Evolutionary conservation across 2,329 filamentous ascomycete genomes (phyloP).

Genomic region (Karstenula rhodostoma): DNA sequence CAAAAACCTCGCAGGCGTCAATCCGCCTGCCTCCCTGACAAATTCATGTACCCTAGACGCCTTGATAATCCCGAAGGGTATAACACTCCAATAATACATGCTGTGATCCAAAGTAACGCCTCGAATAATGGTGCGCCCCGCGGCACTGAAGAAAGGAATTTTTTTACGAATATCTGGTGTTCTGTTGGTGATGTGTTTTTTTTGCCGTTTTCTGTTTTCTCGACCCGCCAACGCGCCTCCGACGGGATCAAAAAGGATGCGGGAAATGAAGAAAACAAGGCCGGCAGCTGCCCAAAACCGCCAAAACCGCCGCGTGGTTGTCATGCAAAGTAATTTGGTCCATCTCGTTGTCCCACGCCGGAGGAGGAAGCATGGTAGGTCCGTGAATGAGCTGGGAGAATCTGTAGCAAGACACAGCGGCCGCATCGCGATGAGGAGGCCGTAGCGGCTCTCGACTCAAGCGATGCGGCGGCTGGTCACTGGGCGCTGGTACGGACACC

Average conservation of each 20-base stretch:
- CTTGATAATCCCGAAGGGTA: no score
- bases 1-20: no score
- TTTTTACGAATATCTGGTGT: not conserved
- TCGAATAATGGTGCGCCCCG: not conserved
- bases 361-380: not conserved
- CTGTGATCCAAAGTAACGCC: not conserved
- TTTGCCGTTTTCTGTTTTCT: not conserved
- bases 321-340: not conserved
- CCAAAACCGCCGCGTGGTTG: not conserved
- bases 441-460: not conserved
- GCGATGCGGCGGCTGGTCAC: not conserved
- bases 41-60: no score
- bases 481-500: not conserved
- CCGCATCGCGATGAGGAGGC: not conserved
- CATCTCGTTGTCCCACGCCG: not conserved
- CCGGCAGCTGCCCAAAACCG: not conserved
- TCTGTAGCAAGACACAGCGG: not conserved
- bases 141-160: not conserved
- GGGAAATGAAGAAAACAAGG: not conserved
- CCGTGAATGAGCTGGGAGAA: not conserved
- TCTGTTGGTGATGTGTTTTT: slow-evolving; percentile 3
- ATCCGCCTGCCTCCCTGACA: no score
- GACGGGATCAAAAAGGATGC: not conserved
- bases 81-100: no score
- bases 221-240: not conserved